Evolutionary conservation across 208 protist species (phyloP).

Genomic region (Acanthamoeba royreba): DNA sequence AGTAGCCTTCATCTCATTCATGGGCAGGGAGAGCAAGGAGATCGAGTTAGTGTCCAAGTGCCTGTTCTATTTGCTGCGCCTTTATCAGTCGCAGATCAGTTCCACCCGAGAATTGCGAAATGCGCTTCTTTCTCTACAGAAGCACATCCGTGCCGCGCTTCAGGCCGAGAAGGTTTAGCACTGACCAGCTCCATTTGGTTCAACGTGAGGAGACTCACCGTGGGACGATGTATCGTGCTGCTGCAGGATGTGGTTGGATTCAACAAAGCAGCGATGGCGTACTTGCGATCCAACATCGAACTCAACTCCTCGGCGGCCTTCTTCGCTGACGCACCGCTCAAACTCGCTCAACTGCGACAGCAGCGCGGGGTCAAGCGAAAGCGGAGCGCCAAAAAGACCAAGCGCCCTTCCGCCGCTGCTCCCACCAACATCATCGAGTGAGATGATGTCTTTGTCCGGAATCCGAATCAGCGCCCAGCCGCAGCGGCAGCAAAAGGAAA

Average conservation of each 20-base stretch:
- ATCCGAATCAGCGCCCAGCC: neutral
- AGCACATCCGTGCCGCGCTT: neutral
- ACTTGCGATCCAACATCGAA: constrained; percentile 60
- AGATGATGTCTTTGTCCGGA: neutral
- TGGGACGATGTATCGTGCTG: neutral
- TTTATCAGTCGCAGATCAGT: constrained; percentile 52
- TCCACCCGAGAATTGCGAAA: neutral
- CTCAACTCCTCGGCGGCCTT: neutral
- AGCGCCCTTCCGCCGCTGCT: neutral
- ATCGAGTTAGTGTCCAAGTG: neutral
- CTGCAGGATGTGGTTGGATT: constrained; percentile 59
- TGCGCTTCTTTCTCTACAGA: constrained; percentile 19
- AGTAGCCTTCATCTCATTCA: constrained; percentile 38
- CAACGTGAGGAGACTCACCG: neutral
- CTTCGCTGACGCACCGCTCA: neutral
- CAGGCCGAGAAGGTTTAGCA: neutral
- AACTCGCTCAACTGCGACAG: neutral
- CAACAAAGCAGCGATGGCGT: constrained; percentile 69
- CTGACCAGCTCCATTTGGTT: neutral
- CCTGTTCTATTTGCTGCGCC: neutral
- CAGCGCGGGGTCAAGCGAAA: neutral
- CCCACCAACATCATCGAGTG: neutral
- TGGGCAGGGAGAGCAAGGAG: neutral
- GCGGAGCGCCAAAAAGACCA: neutral
- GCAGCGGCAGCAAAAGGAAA: neutral